Evolutionary conservation across 2,329 filamentous ascomycete genomes (phyloP).

Genomic region (Alternaria sp.): DNA sequence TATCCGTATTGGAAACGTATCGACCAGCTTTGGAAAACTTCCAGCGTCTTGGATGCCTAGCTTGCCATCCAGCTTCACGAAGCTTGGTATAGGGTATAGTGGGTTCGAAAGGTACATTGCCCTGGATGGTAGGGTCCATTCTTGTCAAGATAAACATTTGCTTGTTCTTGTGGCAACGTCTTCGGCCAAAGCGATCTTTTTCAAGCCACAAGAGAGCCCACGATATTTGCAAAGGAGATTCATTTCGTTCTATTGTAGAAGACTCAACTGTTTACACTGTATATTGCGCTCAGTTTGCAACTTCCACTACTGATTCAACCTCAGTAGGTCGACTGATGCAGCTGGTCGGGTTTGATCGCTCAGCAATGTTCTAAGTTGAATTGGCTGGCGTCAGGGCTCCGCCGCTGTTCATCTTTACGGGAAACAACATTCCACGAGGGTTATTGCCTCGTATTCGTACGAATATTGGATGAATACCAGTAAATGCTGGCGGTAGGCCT

Average conservation of each 20-base stretch:
- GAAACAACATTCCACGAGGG: slow-evolving; percentile 15
- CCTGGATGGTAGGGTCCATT: background rate
- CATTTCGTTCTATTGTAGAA: background rate
- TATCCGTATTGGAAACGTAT: background rate
- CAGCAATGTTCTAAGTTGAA: slow-evolving; percentile 4
- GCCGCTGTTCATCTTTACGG: slow-evolving; percentile 9
- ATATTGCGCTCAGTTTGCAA: background rate
- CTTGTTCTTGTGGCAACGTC: background rate
- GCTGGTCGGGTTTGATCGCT: background rate
- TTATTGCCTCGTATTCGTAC: background rate
- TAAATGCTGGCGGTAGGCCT: background rate
- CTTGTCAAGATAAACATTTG: background rate
- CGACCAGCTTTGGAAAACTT: background rate
- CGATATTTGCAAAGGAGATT: background rate
- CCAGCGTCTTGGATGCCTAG: slow-evolving; percentile 3
- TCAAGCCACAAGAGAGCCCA: background rate
- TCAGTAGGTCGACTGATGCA: background rate
- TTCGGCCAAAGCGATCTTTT: background rate
- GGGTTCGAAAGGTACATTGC: background rate
- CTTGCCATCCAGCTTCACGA: background rate
- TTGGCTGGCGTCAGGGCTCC: slow-evolving; percentile 6
- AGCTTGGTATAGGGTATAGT: slow-evolving; percentile 4
- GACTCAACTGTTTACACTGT: background rate
- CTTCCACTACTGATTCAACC: background rate
- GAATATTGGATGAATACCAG: background rate